These are phyloP conservation scores for Cyamopsis tetragonoloba DNA, from an alignment of 306 rosid species.

Conservation along the genomic window DNA sequence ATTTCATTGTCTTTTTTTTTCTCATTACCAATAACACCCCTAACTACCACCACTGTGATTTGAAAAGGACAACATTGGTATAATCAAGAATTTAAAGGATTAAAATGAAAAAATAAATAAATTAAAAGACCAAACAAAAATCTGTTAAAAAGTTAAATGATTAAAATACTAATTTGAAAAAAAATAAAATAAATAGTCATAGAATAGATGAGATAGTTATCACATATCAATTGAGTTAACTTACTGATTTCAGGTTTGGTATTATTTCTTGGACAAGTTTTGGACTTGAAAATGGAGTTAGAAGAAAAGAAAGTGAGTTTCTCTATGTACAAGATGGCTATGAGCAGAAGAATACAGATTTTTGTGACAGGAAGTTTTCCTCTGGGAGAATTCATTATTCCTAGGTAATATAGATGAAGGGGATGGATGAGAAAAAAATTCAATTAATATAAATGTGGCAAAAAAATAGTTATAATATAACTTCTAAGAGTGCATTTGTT, in stretches of 20 bases:
- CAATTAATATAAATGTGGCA: slow-evolving; percentile 2
- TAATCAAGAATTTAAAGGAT: no score
- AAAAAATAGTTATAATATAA: not conserved
- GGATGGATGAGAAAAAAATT: not conserved
- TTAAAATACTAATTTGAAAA: no score
- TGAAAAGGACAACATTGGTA: no score
- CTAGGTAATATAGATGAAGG: not conserved
- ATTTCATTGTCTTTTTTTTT: no score
- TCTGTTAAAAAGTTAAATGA: no score
- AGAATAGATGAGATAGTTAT: no score
- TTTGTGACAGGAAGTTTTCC: not conserved
- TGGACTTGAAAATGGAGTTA: slow-evolving; percentile 10
- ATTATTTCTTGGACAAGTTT: slow-evolving; percentile 3
- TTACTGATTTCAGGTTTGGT: slow-evolving; percentile 38
- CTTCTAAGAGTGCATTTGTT: slow-evolving; percentile 3
- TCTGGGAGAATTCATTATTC: slow-evolving; percentile 23
- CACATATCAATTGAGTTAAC: no score
- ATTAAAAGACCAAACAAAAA: no score
- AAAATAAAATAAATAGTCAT: no score
- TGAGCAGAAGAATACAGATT: slow-evolving; percentile 19
- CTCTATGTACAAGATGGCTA: slow-evolving; percentile 19
- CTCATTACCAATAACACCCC: no score
- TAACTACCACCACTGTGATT: no score
- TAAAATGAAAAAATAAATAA: no score
- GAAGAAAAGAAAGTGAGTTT: slow-evolving; percentile 22